Conservation (phyloP, 2,329 filamentous ascomycete genomes). For the Penicillium sp. region DNA sequence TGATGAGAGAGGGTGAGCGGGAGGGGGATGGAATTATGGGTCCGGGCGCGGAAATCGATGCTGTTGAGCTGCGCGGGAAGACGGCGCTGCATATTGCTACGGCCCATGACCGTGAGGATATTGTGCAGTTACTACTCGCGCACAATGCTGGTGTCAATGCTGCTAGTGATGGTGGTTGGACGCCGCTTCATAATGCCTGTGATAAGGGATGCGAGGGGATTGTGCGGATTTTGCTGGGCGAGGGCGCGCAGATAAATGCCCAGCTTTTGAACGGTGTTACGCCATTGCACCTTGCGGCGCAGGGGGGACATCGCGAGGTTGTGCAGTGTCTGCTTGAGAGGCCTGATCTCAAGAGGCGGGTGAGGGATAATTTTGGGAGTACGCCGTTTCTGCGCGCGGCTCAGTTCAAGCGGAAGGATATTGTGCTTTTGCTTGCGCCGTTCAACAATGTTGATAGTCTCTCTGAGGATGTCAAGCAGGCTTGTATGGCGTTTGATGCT, state of each 20-base stretch:
- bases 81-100: conserved; percentile 53
- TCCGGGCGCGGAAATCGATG: conserved; percentile 42
- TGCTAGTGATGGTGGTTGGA: conserved; percentile 53
- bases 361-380: conserved; percentile 42
- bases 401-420: conserved; percentile 40
- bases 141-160: conserved; percentile 50
- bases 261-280: conserved; percentile 42
- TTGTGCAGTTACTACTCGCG: conserved; percentile 44
- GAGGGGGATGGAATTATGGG: conserved; percentile 14
- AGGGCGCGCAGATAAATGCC: conserved; percentile 39
- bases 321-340: conserved; percentile 38
- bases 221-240: conserved; percentile 45
- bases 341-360: conserved; percentile 31
- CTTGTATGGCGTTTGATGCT: conserved; percentile 52
- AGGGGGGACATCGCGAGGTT: conserved; percentile 39
- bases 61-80: conserved; percentile 43
- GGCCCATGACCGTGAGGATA: conserved; percentile 42
- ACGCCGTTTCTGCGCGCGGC: conserved; percentile 44
- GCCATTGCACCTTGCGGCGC: conserved; percentile 42
- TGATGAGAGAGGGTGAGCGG: conserved; percentile 28
- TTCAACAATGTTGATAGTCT: conserved; percentile 40
- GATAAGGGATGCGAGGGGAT: conserved; percentile 50
- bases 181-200: conserved; percentile 54
- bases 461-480: conserved; percentile 42
- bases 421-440: conserved; percentile 37